Conservation (phyloP, 192 early-diverging fungal species). For the Backusella mclennaniae region DNA sequence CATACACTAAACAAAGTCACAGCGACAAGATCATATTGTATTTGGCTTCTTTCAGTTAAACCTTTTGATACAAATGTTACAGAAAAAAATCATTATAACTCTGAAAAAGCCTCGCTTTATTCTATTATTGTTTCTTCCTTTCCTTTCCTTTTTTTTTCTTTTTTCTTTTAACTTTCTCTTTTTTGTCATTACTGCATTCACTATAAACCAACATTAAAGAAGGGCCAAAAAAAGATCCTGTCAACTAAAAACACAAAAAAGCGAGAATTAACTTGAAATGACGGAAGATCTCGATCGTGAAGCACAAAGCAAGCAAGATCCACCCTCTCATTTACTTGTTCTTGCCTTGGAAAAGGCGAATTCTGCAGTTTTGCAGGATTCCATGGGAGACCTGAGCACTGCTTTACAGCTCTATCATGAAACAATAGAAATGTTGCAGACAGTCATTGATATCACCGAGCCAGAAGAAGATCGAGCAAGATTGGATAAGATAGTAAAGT, state of each 20-base stretch:
- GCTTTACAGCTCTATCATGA: neutral
- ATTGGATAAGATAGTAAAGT: constrained; percentile 5
- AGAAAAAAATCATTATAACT: neutral
- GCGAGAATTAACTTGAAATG: neutral
- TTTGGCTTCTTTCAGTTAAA: constrained; percentile 4
- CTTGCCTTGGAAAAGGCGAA: neutral
- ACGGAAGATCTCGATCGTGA: constrained; percentile 1
- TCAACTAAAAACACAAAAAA: neutral
- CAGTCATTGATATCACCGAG: neutral
- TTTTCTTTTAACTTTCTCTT: neutral
- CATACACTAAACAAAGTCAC: neutral
- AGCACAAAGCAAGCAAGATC: neutral
- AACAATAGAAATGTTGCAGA: neutral
- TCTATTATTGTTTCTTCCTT: neutral
- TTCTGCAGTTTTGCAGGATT: neutral
- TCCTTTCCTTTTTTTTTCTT: neutral
- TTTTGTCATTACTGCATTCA: neutral
- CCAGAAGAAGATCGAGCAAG: neutral
- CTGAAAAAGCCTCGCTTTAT: neutral
- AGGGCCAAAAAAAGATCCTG: neutral
- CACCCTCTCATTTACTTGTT: neutral
- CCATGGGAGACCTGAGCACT: neutral
- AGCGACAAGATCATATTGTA: neutral
- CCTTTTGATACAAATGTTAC: neutral
- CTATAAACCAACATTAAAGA: neutral